Conservation (phyloP, 805 yeast genomes). For the Cyberlindnera bimundalis region DNA sequence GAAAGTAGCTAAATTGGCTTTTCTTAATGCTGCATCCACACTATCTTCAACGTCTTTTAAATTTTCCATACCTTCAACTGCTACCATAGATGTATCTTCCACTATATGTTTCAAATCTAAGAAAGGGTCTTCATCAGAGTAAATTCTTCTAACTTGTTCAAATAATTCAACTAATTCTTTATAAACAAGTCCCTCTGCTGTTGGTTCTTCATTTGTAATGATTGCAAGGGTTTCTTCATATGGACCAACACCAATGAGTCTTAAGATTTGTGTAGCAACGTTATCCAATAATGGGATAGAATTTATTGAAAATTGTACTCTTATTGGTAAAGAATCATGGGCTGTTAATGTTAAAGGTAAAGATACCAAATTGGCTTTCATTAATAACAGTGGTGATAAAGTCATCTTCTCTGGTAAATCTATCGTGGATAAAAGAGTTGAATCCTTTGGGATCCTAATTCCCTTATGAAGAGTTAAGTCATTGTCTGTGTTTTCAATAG, state of each 20-base stretch:
- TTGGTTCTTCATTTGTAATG: conserved; percentile 61
- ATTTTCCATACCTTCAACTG: conserved; percentile 9
- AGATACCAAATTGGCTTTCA: conserved; percentile 53
- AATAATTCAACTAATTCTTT: conserved; percentile 70
- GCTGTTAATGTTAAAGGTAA: conserved; percentile 57
- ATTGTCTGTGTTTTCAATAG: background rate
- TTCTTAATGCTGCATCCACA: conserved; percentile 52
- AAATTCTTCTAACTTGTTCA: conserved; percentile 70
- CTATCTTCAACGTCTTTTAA: conserved; percentile 22
- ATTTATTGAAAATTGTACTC: conserved; percentile 62
- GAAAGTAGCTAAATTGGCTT: conserved; percentile 85
- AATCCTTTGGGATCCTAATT: conserved; percentile 23
- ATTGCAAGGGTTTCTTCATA: conserved; percentile 71
- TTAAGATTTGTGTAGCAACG: conserved; percentile 72
- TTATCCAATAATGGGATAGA: conserved; percentile 78
- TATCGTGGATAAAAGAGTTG: conserved; percentile 18
- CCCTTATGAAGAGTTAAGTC: conserved; percentile 15
- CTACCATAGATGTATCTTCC: conserved; percentile 40
- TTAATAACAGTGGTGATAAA: conserved; percentile 21
- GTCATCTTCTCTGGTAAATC: conserved; percentile 10
- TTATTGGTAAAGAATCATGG: conserved; percentile 44
- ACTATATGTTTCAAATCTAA: conserved; percentile 66
- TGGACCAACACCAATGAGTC: conserved; percentile 69
- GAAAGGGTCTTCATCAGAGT: conserved; percentile 67
- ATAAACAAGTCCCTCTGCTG: conserved; percentile 61